Percentiles rank a stretch among this genome's conserved stretches.
Evolutionary conservation across 495 filamentous ascomycete species (phyloP).

Genomic region (Aspergillus biplanus): DNA sequence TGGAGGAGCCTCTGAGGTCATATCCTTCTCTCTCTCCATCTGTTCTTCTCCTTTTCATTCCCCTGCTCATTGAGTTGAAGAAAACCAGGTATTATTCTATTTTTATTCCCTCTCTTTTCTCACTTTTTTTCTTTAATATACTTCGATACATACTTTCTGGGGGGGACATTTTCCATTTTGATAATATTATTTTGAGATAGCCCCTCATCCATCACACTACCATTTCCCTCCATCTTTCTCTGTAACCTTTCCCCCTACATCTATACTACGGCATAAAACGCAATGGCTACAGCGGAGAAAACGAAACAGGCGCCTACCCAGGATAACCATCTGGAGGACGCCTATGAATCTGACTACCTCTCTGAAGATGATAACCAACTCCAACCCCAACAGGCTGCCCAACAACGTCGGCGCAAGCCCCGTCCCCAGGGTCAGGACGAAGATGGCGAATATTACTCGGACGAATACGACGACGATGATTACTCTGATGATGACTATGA

Average conservation of each 20-base stretch:
- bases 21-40: slow-evolving; percentile 4
- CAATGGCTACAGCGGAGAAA: slow-evolving; percentile 49
- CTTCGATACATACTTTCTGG: neutral
- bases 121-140: slow-evolving; percentile 2
- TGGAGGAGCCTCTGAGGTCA: slow-evolving; percentile 5
- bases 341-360: slow-evolving; percentile 38
- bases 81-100: neutral
- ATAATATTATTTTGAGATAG: neutral
- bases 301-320: slow-evolving; percentile 38
- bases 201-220: neutral
- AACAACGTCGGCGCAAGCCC: slow-evolving; percentile 33
- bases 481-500: slow-evolving; percentile 48
- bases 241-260: slow-evolving; percentile 7
- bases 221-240: neutral
- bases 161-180: neutral
- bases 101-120: neutral
- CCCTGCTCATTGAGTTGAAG: slow-evolving; percentile 16
- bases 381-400: slow-evolving; percentile 23
- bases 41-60: slow-evolving; percentile 25
- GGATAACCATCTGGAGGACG: slow-evolving; percentile 46
- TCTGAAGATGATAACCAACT: slow-evolving; percentile 35
- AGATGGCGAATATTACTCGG: slow-evolving; percentile 57
- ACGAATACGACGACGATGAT: slow-evolving; percentile 51
- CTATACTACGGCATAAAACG: slow-evolving; percentile 18
- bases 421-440: slow-evolving; percentile 49